Evolutionary conservation across 345 rosid species (phyloP), one percentile per base, ranked within the genome.

Genomic region (Populus simonii): DNA sequence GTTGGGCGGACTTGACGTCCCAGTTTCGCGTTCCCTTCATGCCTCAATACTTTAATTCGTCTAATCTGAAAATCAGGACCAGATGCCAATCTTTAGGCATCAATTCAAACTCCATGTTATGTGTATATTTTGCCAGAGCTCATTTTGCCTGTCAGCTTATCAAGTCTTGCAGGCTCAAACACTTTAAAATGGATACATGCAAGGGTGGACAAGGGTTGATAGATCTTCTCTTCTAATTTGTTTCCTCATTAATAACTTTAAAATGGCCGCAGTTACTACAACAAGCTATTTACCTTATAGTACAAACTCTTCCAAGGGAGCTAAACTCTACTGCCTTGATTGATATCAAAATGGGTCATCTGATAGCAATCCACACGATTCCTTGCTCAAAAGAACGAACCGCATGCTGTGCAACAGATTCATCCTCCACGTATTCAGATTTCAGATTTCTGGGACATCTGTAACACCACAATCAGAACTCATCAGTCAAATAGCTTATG

Each of bases 361-460:
- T 22, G 47, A 51, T 33, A 36, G 51, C 7, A 2, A 63, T 45
- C 2, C 25, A 18, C 2, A 23, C 38, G 6, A 10, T 23, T 73
- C 76, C 68, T 39, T 13, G 53, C 4, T n/a, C 36, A 38, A 55
- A 20, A 6, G 7, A 38, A 43, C 1, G 10, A 5, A 15, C 55
- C 23, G 29, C 20, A 29, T 18, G 29, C 49, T 11, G 38, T 20
- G 6, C 5, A 22, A 72, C 45, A 31, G 45, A 35, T 12, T 73
- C 51, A 59, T 61, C 18, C 59, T 35, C 33, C 33, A 68, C n/a
- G 12, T 31, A 0, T 27, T 45, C 43, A 65, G 67, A 55, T 27
- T 27, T 65, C 43, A 65, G 66, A 55, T 41, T 74, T 74, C 61
- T 65, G 66, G 43, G 8, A 11, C 62, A 74, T 31, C 77, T 74